A percentile compares a stretch with the other conserved stretches of the same genome.
These are phyloP conservation scores for Fusarium haematococcum DNA, from an alignment of 2,329 filamentous ascomycete genomes.

Conservation along the genomic window DNA sequence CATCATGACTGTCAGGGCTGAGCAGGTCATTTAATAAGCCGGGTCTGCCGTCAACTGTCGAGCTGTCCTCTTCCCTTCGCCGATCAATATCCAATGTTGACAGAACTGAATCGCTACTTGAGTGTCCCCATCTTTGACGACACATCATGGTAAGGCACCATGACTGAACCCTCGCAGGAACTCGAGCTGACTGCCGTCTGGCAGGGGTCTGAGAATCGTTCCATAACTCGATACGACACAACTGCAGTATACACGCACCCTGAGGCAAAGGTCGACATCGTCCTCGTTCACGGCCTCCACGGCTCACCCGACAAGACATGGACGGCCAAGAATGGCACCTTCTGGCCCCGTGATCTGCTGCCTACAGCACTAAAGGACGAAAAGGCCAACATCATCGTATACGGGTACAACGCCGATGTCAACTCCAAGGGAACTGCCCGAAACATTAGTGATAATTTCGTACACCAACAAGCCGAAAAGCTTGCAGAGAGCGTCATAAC, in stretches of 20 bases:
- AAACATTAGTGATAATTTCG: constrained; percentile 72
- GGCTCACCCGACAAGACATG: constrained; percentile 75
- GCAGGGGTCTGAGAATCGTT: constrained; percentile 54
- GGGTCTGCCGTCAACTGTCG: neutral
- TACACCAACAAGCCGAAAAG: constrained; percentile 78
- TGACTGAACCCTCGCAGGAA: neutral
- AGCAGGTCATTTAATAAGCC: constrained; percentile 20
- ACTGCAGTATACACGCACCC: constrained; percentile 70
- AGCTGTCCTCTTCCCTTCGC: neutral
- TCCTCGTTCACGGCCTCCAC: constrained; percentile 79
- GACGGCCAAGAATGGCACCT: constrained; percentile 67
- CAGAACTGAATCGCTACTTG: constrained; percentile 2
- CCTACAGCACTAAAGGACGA: constrained; percentile 67
- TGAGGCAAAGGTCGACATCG: constrained; percentile 71
- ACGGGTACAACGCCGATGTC: constrained; percentile 80
- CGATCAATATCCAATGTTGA: constrained; percentile 26
- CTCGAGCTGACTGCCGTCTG: neutral
- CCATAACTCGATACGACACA: constrained; percentile 63
- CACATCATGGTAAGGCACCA: constrained; percentile 43
- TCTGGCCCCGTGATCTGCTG: constrained; percentile 78
- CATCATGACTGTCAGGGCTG: constrained; percentile 9
- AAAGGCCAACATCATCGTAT: constrained; percentile 75
- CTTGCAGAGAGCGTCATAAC: constrained; percentile 72
- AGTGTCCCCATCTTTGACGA: constrained; percentile 21
- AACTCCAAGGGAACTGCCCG: constrained; percentile 61